A percentile compares a stretch with the other conserved stretches of the same genome.
Conservation (phyloP, 495 filamentous ascomycete species). For the Penicillium herquei region DNA sequence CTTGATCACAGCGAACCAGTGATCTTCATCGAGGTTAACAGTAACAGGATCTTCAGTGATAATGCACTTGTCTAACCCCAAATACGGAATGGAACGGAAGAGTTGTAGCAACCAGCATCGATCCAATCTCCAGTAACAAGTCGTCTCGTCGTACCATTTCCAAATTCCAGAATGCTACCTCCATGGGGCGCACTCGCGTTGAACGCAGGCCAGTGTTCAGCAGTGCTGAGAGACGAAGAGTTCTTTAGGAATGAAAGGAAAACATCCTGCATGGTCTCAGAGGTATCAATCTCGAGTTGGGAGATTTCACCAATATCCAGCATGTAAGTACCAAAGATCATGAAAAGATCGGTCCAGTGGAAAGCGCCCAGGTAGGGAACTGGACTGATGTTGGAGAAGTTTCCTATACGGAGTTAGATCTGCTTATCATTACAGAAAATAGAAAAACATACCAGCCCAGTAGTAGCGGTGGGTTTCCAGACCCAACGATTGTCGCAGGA, state of each 20-base stretch:
- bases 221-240: conserved; percentile 1
- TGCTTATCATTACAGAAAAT: conserved; percentile 27
- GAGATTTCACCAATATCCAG: conserved; percentile 29
- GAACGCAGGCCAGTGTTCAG: conserved; percentile 5
- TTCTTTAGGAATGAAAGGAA: conserved; percentile 22
- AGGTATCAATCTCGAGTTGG: conserved; percentile 33
- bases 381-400: conserved; percentile 48
- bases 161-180: conserved; percentile 7
- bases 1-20: too few relatives aligned
- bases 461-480: conserved; percentile 21
- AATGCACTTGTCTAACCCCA: neutral
- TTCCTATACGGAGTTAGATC: conserved; percentile 33
- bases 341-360: conserved; percentile 44
- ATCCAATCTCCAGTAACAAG: conserved; percentile 3
- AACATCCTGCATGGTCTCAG: conserved; percentile 40
- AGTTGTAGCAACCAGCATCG: conserved; percentile 9
- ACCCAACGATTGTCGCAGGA: conserved; percentile 17
- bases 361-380: conserved; percentile 43
- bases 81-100: conserved; percentile 7
- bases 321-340: conserved; percentile 43
- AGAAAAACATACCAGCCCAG: conserved; percentile 7
- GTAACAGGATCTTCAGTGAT: too few relatives aligned
- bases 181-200: conserved; percentile 1
- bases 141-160: conserved; percentile 4
- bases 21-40: too few relatives aligned